A percentile compares a stretch with the other conserved stretches of the same genome.
phyloP scores from a whole-genome alignment of 2,329 filamentous ascomycete genomes.

The Byssochlamys sp. region DNA sequence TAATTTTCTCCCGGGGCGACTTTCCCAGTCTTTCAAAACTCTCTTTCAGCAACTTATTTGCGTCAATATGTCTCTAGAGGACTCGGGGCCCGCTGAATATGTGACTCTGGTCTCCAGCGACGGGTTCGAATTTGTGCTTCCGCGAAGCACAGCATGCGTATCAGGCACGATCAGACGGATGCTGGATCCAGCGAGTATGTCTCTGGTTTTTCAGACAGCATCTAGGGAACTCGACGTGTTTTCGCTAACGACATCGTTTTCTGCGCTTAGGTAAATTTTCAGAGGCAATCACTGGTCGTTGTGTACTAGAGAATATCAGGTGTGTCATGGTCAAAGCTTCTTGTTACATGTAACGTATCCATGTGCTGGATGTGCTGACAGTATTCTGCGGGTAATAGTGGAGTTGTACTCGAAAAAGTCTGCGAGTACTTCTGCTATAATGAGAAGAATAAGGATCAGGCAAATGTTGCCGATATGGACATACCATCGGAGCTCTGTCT shows the following conservation, averaged over 20 bases:
- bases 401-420: conserved; percentile 56
- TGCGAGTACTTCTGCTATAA: conserved; percentile 64
- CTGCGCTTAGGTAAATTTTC: conserved; percentile 45
- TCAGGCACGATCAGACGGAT: conserved; percentile 55
- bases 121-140: conserved; percentile 55
- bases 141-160: conserved; percentile 51
- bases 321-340: conserved; percentile 19
- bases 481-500: conserved; percentile 56
- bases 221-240: neutral
- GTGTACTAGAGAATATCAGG: conserved; percentile 53
- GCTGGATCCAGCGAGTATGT: conserved; percentile 53
- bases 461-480: conserved; percentile 57
- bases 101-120: conserved; percentile 57
- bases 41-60: neutral
- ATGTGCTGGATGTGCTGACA: neutral
- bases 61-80: conserved; percentile 8
- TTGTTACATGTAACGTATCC: neutral
- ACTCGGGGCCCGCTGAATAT: conserved; percentile 37
- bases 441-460: conserved; percentile 51
- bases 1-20: neutral
- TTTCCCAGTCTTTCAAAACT: neutral
- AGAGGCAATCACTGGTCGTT: conserved; percentile 51
- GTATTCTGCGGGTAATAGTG: conserved; percentile 30
- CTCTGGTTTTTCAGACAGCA: neutral
- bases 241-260: conserved; percentile 1